Base-by-base conservation (phyloP, 371 early-diverging fungal genomes). In the Mucor saturninus region DNA sequence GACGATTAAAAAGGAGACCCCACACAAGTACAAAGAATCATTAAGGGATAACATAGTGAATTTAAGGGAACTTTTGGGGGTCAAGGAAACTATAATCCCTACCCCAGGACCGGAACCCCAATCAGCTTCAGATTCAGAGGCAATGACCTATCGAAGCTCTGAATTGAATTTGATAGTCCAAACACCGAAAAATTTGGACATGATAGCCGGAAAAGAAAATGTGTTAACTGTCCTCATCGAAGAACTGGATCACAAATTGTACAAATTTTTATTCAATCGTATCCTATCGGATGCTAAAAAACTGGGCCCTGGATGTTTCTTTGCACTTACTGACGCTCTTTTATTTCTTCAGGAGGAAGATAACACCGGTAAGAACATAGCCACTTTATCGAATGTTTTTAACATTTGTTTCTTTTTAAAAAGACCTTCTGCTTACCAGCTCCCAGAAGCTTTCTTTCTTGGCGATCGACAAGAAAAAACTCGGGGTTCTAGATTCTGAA, bases 391-490 rank as follows among this genome's bases (percentile, higher is more conserved):
- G 9, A 50, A 5, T 7, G 6, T 28, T 26, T 10, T 7, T 4
- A 50, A 48, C 45, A 2, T n/a, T 2, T 8, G 21, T 39, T 29
- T 28, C 21, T 21, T 21, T 21, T 21, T 21, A 21, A 21, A 2
- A 55, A 42, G 63, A 56, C 9, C 35, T 62, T 4, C 21, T 62
- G 8, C 50, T 62, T 3, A 28, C 13, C 1, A 56, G 63, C 31
- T 40, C 49, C 11, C 40, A 62, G 39, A 62, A 62, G 28, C 38
- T 62, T 14, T 62, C 63, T 3, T 62, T 37, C 9, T 40, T 62
- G 49, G 28, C 9, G 14, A 53, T 62, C 2, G 15, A 42, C 3
- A n/a, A 10, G 26, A 13, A 32, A 0, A 39, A 11, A 21, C 4
- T 50, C 4, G 40, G 50, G 4, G 32, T 62, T 49, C 38, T 62